Conservation (phyloP, 2,329 filamentous ascomycete species). For the Pyricularia sp. region DNA sequence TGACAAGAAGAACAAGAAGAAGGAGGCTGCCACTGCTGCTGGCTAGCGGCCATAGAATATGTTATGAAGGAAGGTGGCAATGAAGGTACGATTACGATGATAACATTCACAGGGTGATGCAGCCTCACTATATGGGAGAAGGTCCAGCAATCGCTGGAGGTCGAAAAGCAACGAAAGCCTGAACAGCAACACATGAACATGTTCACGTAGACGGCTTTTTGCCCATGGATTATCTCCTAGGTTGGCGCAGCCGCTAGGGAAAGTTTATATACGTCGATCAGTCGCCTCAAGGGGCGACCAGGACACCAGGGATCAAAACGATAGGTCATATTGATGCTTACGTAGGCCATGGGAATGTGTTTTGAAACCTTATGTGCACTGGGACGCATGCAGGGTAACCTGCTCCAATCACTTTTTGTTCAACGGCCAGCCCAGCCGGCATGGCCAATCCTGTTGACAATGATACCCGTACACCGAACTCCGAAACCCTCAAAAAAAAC, state of each 20-base stretch:
- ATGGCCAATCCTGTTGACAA: not conserved
- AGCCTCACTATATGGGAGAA: not conserved
- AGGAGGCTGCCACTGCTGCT: not conserved
- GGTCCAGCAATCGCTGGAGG: not conserved
- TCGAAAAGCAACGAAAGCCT: not conserved
- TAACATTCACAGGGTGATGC: not conserved
- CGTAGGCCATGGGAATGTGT: not conserved
- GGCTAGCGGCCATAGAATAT: not conserved
- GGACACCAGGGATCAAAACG: not conserved
- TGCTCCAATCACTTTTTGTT: not conserved
- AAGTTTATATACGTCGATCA: not conserved
- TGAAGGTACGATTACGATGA: not conserved
- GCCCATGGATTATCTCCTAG: not conserved
- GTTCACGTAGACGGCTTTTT: not conserved
- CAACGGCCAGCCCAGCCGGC: not conserved
- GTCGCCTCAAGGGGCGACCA: not conserved
- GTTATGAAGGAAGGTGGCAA: not conserved
- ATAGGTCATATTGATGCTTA: not conserved
- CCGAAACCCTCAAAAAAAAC: not conserved
- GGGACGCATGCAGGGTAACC: no score
- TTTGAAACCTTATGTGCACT: no score
- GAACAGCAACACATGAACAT: not conserved
- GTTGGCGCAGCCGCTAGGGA: not conserved
- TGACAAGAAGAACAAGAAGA: slow-evolving; percentile 75
- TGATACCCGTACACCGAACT: not conserved